Evolutionary conservation across 108 stramenopile species (phyloP).

Genomic region (Pinguiococcus pyrenoidosus): DNA sequence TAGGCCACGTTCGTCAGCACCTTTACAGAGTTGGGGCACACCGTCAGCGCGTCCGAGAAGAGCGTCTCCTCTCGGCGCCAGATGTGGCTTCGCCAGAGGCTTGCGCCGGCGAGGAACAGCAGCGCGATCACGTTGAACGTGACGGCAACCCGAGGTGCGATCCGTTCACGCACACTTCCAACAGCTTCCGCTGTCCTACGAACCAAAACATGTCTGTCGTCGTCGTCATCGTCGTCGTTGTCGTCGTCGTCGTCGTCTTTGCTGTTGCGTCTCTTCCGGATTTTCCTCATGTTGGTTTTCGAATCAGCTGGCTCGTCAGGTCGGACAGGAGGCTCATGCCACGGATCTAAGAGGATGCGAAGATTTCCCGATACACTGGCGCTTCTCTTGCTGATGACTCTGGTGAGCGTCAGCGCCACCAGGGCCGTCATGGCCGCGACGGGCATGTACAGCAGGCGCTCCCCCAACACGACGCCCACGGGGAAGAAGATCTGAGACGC

Average conservation of each 20-base stretch:
- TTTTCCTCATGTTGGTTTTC: constrained; percentile 7
- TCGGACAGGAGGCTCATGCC: not conserved
- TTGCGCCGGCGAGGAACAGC: not conserved
- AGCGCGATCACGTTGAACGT: not conserved
- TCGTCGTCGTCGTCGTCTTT: not conserved
- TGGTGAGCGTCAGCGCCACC: too few relatives aligned
- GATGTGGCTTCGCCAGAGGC: constrained; percentile 2
- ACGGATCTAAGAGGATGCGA: not conserved
- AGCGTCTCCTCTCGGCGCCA: constrained; percentile 8
- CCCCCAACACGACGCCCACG: constrained; percentile 12
- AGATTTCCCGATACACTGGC: not conserved
- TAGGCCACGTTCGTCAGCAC: constrained; percentile 14
- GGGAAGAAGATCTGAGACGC: constrained; percentile 6
- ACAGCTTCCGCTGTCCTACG: not conserved
- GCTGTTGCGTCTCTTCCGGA: not conserved
- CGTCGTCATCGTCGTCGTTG: not conserved
- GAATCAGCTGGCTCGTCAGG: not conserved
- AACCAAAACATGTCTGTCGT: not conserved
- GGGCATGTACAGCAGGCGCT: too few relatives aligned
- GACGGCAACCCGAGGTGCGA: not conserved
- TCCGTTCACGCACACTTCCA: not conserved
- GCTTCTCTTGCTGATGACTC: not conserved
- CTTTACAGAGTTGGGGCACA: constrained; percentile 18
- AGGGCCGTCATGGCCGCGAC: too few relatives aligned
- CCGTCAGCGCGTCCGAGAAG: constrained; percentile 9